These are phyloP conservation scores for Suillus subaureus DNA, from an alignment of 768 basidiomycete species.

Conservation along the genomic window DNA sequence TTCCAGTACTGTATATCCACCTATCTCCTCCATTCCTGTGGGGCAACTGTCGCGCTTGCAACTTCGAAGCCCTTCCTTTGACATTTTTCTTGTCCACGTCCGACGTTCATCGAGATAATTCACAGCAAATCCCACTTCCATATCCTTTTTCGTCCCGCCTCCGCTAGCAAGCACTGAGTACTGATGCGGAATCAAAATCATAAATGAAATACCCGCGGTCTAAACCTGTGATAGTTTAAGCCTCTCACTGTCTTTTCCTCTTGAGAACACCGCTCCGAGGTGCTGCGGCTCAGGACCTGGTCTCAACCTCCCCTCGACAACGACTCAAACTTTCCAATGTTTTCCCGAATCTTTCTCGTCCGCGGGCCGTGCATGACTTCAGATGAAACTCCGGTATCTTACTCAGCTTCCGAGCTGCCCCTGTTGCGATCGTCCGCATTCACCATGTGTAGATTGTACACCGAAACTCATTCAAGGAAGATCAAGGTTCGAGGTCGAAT, in stretches of 20 bases:
- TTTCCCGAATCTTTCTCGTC: background rate
- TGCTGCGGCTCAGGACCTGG: background rate
- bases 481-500: background rate
- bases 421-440: background rate
- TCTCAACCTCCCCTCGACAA: background rate
- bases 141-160: no score
- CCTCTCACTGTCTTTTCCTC: background rate
- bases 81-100: background rate
- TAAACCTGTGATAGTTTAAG: background rate
- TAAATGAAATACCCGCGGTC: slow-evolving; percentile 3
- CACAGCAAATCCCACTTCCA: background rate
- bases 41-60: background rate
- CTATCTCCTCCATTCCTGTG: background rate
- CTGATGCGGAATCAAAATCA: background rate
- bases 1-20: background rate
- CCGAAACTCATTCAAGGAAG: background rate
- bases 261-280: background rate
- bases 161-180: background rate
- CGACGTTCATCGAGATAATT: background rate
- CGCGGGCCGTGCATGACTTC: background rate
- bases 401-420: background rate
- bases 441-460: background rate
- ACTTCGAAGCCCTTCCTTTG: background rate
- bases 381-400: slow-evolving; percentile 1
- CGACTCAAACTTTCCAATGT: background rate